These are phyloP conservation scores for Actinomortierella wolfii DNA, from an alignment of 371 early-diverging fungal genomes.

Conservation along the genomic window DNA sequence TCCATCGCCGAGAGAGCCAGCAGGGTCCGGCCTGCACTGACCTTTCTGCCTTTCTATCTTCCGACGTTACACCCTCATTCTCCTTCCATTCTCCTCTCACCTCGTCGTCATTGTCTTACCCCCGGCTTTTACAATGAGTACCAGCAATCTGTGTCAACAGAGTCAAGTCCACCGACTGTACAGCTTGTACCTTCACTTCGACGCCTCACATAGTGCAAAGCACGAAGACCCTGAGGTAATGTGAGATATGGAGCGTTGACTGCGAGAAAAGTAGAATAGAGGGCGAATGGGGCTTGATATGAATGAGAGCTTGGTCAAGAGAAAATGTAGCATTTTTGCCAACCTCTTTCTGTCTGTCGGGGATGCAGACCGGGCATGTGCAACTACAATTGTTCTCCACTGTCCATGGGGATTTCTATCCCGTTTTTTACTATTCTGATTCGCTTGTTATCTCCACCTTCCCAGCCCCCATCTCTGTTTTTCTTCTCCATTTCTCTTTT, in stretches of 20 bases:
- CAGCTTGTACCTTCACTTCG: slow-evolving; percentile 42
- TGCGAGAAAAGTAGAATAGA: neutral
- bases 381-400: too few species aligned
- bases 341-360: too few species aligned
- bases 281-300: neutral
- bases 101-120: neutral
- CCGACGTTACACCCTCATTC: neutral
- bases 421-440: neutral
- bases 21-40: too few species aligned
- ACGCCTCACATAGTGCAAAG: slow-evolving; percentile 39
- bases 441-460: neutral
- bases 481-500: neutral
- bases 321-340: neutral
- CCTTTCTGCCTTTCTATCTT: neutral
- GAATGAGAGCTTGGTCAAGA: neutral
- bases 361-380: too few species aligned
- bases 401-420: too few species aligned
- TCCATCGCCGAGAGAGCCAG: neutral
- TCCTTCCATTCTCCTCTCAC: neutral
- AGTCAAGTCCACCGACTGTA: slow-evolving; percentile 46
- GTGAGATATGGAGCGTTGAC: slow-evolving; percentile 7
- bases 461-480: neutral
- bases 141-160: slow-evolving; percentile 40
- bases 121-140: slow-evolving; percentile 22
- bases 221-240: slow-evolving; percentile 43